Evolutionary conservation across 2,329 filamentous ascomycete species (phyloP).

Genomic region (Arthrobotrys sinensis): DNA sequence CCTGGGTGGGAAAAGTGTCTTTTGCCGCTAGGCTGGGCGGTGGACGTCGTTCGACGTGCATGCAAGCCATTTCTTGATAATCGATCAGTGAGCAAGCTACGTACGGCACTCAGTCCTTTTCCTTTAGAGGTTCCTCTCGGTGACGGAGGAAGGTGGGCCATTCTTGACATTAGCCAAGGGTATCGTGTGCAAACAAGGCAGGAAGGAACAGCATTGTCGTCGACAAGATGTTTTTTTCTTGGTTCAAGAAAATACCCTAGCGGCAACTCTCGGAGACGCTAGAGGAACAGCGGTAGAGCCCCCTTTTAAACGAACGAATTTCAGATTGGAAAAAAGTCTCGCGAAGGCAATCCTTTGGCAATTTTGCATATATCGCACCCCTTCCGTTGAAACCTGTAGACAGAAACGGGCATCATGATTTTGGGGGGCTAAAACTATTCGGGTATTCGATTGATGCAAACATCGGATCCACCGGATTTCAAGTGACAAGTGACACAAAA

Average conservation of each 20-base stretch:
- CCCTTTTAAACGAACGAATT: conserved; percentile 57
- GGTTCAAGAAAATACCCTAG: conserved; percentile 32
- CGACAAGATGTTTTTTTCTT: conserved; percentile 29
- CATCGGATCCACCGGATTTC: conserved; percentile 11
- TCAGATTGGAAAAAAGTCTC: conserved; percentile 38
- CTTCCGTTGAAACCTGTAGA: conserved; percentile 15
- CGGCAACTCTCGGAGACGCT: conserved; percentile 41
- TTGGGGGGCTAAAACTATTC: conserved; percentile 14
- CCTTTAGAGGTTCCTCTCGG: conserved; percentile 21
- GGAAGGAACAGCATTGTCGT: conserved; percentile 1
- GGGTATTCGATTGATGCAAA: conserved; percentile 20
- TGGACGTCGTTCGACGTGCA: conserved; percentile 20
- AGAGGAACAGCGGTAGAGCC: conserved; percentile 44
- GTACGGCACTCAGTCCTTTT: conserved; percentile 5
- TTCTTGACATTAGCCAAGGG: conserved; percentile 25
- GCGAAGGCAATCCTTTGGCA: conserved; percentile 22
- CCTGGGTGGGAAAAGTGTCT: conserved; percentile 31
- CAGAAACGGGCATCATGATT: conserved; percentile 5
- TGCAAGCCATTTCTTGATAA: conserved; percentile 39
- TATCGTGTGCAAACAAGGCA: conserved; percentile 36
- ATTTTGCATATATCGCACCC: conserved; percentile 37
- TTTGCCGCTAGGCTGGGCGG: conserved; percentile 30
- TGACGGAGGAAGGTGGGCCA: conserved; percentile 31
- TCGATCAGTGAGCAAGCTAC: conserved; percentile 9
- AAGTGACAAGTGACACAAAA: conserved; percentile 45